Conservation (phyloP, 1,284 basidiomycete species). For the Marasmius sp. region DNA sequence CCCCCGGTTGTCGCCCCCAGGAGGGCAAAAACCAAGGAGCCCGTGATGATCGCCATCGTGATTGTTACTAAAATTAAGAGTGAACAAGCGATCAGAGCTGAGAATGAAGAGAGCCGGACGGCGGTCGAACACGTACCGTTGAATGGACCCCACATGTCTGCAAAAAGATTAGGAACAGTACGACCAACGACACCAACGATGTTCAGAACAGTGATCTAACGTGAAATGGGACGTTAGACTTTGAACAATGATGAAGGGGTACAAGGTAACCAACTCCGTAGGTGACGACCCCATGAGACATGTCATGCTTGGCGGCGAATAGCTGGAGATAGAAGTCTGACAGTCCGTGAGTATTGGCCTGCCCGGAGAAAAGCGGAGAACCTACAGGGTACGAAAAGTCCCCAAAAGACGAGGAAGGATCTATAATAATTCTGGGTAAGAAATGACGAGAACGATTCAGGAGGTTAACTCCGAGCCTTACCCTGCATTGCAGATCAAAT, state of each 20-base stretch:
- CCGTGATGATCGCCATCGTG: conserved; percentile 14
- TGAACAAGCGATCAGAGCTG: background rate
- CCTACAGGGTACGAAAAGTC: conserved; percentile 18
- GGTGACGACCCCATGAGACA: conserved; percentile 33
- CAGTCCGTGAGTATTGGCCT: background rate
- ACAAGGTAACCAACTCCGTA: conserved; percentile 23
- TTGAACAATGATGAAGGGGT: background rate
- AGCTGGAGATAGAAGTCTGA: conserved; percentile 46
- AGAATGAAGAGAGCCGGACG: background rate
- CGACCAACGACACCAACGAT: conserved; percentile 39
- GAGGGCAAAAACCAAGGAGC: conserved; percentile 24
- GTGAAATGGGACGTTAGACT: background rate
- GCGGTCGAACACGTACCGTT: conserved; percentile 27
- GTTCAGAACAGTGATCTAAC: conserved; percentile 39
- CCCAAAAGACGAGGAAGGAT: conserved; percentile 19
- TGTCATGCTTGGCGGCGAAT: conserved; percentile 35
- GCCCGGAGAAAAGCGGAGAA: background rate
- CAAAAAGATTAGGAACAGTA: conserved; percentile 37
- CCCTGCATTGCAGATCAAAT: conserved; percentile 14
- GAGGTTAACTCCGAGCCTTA: conserved; percentile 4
- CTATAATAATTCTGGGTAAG: background rate
- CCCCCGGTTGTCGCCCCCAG: conserved; percentile 20
- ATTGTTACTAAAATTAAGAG: conserved; percentile 13
- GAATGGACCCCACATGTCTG: conserved; percentile 35
- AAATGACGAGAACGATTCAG: background rate